Percentiles rank a stretch among this genome's conserved stretches.
Evolutionary conservation across 495 filamentous ascomycete species (phyloP).

Genomic region (Podospora sp.): DNA sequence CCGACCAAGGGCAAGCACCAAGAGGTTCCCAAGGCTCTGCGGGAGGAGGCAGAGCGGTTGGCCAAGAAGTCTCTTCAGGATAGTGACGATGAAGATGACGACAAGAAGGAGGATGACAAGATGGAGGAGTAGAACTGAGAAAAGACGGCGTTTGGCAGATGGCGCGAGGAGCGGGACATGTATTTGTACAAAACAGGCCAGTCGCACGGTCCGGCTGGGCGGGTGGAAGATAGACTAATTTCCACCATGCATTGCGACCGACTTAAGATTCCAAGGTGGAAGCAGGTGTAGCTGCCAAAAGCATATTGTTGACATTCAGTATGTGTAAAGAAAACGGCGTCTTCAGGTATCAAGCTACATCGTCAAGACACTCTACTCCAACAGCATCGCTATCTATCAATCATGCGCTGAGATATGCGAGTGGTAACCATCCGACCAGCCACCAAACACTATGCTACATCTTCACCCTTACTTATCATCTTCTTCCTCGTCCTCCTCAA

Average conservation of each 20-base stretch:
- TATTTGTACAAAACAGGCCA: slow-evolving; percentile 24
- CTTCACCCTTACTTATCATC: slow-evolving; percentile 11
- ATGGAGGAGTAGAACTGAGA: slow-evolving; percentile 68
- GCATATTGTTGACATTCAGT: too few relatives aligned
- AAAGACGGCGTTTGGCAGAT: not conserved
- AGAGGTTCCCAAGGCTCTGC: slow-evolving; percentile 84
- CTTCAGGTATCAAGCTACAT: not conserved
- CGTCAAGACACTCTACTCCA: not conserved
- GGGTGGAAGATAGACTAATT: slow-evolving; percentile 29
- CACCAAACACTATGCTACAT: not conserved
- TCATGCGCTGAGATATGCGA: not conserved
- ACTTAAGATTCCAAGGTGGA: not conserved
- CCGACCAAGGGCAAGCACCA: slow-evolving; percentile 90
- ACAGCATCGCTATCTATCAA: not conserved
- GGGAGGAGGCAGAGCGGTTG: slow-evolving; percentile 86
- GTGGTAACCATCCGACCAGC: not conserved
- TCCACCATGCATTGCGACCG: slow-evolving; percentile 16
- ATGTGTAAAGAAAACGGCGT: too few relatives aligned
- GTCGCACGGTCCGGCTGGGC: not conserved
- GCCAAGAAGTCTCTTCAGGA: slow-evolving; percentile 81
- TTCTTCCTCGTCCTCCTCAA: slow-evolving; percentile 16
- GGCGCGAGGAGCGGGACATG: slow-evolving; percentile 12
- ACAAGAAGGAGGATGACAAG: slow-evolving; percentile 61
- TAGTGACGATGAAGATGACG: slow-evolving; percentile 71
- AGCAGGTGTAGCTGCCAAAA: too few relatives aligned